These are phyloP conservation scores for Mortierella alpina DNA, from an alignment of 192 early-diverging fungal species.

Conservation along the genomic window DNA sequence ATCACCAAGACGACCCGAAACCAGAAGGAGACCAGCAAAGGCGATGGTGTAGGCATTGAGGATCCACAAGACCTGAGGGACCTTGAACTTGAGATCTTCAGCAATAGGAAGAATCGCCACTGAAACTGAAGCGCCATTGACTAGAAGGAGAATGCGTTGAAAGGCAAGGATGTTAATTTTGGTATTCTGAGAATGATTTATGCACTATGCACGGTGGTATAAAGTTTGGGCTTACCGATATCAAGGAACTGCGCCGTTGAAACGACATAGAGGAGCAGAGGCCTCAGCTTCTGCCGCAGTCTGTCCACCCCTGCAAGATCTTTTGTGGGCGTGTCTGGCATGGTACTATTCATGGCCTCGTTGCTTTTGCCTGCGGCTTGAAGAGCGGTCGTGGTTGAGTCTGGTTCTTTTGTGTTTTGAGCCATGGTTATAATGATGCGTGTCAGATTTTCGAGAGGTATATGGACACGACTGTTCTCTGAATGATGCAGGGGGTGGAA, in stretches of 20 bases:
- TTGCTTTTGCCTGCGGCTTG: too few relatives aligned
- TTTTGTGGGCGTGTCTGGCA: too few relatives aligned
- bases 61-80: slow-evolving; percentile 27
- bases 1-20: slow-evolving; percentile 47
- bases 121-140: slow-evolving; percentile 32
- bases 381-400: too few relatives aligned
- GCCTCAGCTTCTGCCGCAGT: neutral
- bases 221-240: slow-evolving; percentile 2
- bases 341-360: too few relatives aligned
- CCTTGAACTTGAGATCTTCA: slow-evolving; percentile 16
- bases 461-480: too few relatives aligned
- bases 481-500: too few relatives aligned
- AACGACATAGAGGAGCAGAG: slow-evolving; percentile 1
- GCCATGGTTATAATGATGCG: too few relatives aligned
- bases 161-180: neutral
- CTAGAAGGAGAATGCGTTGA: neutral
- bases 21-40: slow-evolving; percentile 51
- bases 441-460: too few relatives aligned
- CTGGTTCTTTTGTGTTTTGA: too few relatives aligned
- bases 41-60: slow-evolving; percentile 49
- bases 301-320: too few relatives aligned
- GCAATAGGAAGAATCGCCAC: slow-evolving; percentile 31
- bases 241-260: slow-evolving; percentile 14
- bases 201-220: too few relatives aligned
- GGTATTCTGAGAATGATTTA: too few relatives aligned